phyloP scores from a whole-genome alignment of 2,329 filamentous ascomycete species.

The Talaromyces marneffei region DNA sequence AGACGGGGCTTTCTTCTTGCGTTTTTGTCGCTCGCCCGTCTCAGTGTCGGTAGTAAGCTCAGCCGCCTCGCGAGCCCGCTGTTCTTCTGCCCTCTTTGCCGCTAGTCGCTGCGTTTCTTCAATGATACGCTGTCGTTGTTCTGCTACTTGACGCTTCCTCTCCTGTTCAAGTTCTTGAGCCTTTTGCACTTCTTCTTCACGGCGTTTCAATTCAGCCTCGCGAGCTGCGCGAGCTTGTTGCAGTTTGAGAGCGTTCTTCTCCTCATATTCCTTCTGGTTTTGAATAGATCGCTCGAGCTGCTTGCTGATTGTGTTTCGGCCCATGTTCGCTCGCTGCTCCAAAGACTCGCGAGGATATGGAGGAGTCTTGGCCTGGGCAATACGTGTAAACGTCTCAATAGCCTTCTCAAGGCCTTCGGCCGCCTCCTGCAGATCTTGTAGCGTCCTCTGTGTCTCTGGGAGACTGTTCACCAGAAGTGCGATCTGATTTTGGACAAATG shows the following conservation, averaged over 20 bases:
- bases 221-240: constrained; percentile 72
- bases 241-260: constrained; percentile 84
- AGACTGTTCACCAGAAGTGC: constrained; percentile 72
- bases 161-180: constrained; percentile 65
- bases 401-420: constrained; percentile 76
- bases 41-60: constrained; percentile 78
- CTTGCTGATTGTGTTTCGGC: constrained; percentile 85
- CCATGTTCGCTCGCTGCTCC: constrained; percentile 96
- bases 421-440: constrained; percentile 75
- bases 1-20: constrained; percentile 56
- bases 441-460: constrained; percentile 67
- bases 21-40: constrained; percentile 71
- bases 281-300: constrained; percentile 82
- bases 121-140: constrained; percentile 74
- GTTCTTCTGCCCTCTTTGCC: constrained; percentile 65
- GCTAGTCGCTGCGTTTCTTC: constrained; percentile 69
- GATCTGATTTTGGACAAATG: constrained; percentile 93
- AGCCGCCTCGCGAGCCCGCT: constrained; percentile 61
- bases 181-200: constrained; percentile 69
- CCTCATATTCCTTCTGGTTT: constrained; percentile 84
- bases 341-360: constrained; percentile 88
- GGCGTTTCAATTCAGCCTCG: constrained; percentile 69
- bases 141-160: constrained; percentile 72
- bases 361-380: constrained; percentile 58
- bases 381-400: constrained; percentile 61